Evolutionary conservation across 306 rosid species (phyloP), one percentile per base, ranked within the genome.

Genomic region (Pterocarpus santalinus): DNA sequence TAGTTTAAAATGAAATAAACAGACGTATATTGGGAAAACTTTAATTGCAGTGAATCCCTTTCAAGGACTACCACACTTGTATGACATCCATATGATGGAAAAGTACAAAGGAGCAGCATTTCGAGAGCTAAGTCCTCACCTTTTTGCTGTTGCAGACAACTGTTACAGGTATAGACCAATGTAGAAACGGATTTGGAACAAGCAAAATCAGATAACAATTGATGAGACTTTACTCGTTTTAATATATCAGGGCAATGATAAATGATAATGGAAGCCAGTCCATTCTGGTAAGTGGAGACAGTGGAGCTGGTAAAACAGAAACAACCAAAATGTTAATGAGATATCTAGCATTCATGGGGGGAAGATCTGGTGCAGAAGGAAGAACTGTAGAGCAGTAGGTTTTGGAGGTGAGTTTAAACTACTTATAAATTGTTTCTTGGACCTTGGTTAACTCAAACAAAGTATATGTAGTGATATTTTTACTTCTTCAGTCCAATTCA

Each of bases 261-360:
- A 91, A 93, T 82, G 97, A 91, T 3, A 84, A 87, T 76, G 92
- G 90, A 87, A 89, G 96, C 77, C 96, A 93, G 77, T 93, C 97
- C 70, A 93, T 93, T 80, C 80, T 93, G 87, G 97, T 93, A 3
- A 93, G 97, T 72, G 97, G 97, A 76, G 97, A 93, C 86, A 93
- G 97, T 81, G 97, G 97, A 69, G 97, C 97, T 22, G 97, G 97
- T 69, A 93, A 93, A 80, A 93, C 97, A 2, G 97, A 93, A 81
- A 93, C 97, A 84, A 93, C 97, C 1, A 93, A 93, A 84, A 93
- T 93, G 97, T 86, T 93, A 11, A 93, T 93, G 97, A 88, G 97
- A 77, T 93, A 93, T 74, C 90, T 93, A 39, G 97, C 97, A 13
- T 93, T 91, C 87, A 90, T 91, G 92, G 97, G 97, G 55, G 97